Conservation (phyloP, 2,329 filamentous ascomycete species). For the Boeremia exigua region DNA sequence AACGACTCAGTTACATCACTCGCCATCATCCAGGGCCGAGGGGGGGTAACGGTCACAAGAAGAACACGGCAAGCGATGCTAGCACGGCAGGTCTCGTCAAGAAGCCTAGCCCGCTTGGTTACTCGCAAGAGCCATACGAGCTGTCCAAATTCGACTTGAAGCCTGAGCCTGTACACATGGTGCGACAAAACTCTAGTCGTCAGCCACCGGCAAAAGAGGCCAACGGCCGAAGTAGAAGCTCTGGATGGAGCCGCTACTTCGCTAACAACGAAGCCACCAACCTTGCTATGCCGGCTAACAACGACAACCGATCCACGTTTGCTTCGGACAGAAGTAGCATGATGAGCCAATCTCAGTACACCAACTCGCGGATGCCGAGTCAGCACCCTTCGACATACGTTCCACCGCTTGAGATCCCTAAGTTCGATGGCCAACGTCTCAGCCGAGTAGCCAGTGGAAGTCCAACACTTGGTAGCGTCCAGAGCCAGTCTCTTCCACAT, state of each 20-base stretch:
- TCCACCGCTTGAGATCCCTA: constrained; percentile 64
- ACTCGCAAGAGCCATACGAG: constrained; percentile 51
- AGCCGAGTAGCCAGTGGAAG: constrained; percentile 72
- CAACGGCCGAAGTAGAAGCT: constrained; percentile 57
- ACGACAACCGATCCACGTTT: constrained; percentile 55
- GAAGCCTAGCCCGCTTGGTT: constrained; percentile 54
- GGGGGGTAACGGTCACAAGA: constrained; percentile 57
- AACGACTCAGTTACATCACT: constrained; percentile 52
- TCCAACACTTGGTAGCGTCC: constrained; percentile 68
- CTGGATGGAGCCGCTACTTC: constrained; percentile 81
- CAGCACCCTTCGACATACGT: constrained; percentile 70
- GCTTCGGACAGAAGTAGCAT: constrained; percentile 49
- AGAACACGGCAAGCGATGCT: constrained; percentile 63
- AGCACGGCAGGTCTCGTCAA: constrained; percentile 66
- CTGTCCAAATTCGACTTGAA: constrained; percentile 54
- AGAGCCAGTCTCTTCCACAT: constrained; percentile 51
- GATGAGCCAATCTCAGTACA: constrained; percentile 51
- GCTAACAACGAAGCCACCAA: constrained; percentile 70
- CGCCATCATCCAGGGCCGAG: constrained; percentile 62
- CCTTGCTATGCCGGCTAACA: constrained; percentile 66
- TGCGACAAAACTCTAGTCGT: constrained; percentile 47
- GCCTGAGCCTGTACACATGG: constrained; percentile 39
- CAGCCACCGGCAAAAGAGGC: constrained; percentile 25
- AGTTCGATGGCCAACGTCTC: constrained; percentile 65
- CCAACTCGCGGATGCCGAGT: constrained; percentile 62